phyloP scores from a whole-genome alignment of 805 yeast genomes.

The Candida insectorum region DNA sequence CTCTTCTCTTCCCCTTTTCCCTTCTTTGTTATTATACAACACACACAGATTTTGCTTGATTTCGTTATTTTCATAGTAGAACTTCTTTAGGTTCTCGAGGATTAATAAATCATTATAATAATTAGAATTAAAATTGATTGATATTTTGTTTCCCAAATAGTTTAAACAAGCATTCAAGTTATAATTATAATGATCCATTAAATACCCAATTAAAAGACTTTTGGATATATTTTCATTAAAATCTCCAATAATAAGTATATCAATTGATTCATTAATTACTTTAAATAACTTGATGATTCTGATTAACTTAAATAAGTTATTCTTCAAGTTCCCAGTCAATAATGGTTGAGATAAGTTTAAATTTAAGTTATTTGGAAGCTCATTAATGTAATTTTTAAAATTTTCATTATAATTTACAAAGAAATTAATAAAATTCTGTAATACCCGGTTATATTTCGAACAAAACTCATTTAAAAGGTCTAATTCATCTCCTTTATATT shows the following conservation, averaged over 20 bases:
- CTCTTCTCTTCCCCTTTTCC: slow-evolving; percentile 21
- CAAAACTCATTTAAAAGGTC: slow-evolving; percentile 22
- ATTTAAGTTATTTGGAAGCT: slow-evolving; percentile 22
- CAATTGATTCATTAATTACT: slow-evolving; percentile 27
- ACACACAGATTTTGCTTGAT: slow-evolving; percentile 18
- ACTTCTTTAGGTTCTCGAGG: slow-evolving; percentile 38
- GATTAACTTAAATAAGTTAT: slow-evolving; percentile 34
- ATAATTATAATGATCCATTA: slow-evolving; percentile 39
- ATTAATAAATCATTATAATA: slow-evolving; percentile 39
- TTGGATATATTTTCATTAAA: slow-evolving; percentile 28
- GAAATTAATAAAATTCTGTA: slow-evolving; percentile 35
- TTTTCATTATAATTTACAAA: slow-evolving; percentile 33
- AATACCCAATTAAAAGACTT: slow-evolving; percentile 30
- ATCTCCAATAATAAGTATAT: slow-evolving; percentile 26
- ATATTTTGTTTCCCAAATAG: slow-evolving; percentile 15
- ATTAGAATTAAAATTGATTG: slow-evolving; percentile 23
- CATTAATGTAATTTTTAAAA: slow-evolving; percentile 24
- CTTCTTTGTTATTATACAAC: slow-evolving; percentile 18
- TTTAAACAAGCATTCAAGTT: slow-evolving; percentile 28
- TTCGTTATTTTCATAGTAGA: slow-evolving; percentile 27
- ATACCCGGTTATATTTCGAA: slow-evolving; percentile 26
- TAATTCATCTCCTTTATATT: slow-evolving; percentile 16
- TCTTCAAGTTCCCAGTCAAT: slow-evolving; percentile 33
- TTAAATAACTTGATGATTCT: slow-evolving; percentile 33
- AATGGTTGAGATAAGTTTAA: slow-evolving; percentile 30